Evolutionary conservation across 164 flowering plant genomes (phyloP).

Genomic region (Magnolia kwangsiensis): DNA sequence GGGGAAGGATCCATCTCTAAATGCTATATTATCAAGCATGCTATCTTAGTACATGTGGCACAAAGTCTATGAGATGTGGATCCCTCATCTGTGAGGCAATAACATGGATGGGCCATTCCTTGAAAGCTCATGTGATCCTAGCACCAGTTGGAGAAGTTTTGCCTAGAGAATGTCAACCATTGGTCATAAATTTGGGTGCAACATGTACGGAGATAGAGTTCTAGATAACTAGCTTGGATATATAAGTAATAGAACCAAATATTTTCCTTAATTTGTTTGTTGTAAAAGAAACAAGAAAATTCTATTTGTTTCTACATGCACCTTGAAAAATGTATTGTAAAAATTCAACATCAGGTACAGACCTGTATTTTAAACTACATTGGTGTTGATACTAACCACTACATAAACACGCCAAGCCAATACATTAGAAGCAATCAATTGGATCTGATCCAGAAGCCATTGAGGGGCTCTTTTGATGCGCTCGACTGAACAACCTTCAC

Average conservation of each 20-base stretch:
- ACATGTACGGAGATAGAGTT: not conserved
- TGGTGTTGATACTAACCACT: conserved; percentile 57
- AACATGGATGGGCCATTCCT: not conserved
- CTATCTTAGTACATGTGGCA: not conserved
- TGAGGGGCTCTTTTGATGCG: conserved; percentile 13
- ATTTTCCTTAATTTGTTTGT: not conserved
- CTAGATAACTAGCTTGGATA: not conserved
- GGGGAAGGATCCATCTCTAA: not conserved
- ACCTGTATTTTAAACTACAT: not conserved
- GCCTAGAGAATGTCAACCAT: not conserved
- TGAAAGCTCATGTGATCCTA: not conserved
- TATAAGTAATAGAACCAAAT: not conserved
- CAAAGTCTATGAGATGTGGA: not conserved
- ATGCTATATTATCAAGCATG: not conserved
- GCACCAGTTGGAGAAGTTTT: not conserved
- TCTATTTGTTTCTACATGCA: not conserved
- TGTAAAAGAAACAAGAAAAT: not conserved
- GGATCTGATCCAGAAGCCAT: conserved; percentile 17
- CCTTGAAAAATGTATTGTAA: too few relatives aligned
- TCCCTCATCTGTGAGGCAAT: not conserved
- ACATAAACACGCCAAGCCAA: conserved; percentile 76
- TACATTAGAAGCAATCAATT: conserved; percentile 43
- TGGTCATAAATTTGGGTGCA: not conserved
- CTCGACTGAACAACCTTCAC: conserved; percentile 19
- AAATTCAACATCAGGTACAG: not conserved